Percentiles rank a stretch among this genome's conserved stretches.
These are phyloP conservation scores for Tylopilus subfusipes DNA, from an alignment of 768 basidiomycete species.

Conservation along the genomic window DNA sequence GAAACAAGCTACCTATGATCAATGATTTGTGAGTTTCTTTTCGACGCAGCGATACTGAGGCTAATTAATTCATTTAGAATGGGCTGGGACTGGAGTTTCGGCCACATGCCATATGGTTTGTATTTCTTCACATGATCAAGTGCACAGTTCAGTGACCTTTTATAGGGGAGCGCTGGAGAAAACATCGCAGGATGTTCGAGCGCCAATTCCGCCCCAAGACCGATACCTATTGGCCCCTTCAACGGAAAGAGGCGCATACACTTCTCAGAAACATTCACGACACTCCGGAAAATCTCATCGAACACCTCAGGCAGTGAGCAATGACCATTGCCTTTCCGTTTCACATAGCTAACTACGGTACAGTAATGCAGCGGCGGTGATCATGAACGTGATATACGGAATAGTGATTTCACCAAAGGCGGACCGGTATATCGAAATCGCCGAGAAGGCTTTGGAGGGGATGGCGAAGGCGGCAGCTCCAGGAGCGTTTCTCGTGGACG, in stretches of 20 bases:
- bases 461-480: conserved; percentile 49
- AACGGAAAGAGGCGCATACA: conserved; percentile 42
- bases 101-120: conserved; percentile 51
- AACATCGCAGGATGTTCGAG: conserved; percentile 51
- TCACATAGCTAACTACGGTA: not conserved
- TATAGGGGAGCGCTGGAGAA: conserved; percentile 50
- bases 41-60: not conserved
- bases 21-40: conserved; percentile 41
- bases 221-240: conserved; percentile 40
- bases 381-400: conserved; percentile 53
- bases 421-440: conserved; percentile 48
- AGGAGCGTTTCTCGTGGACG: conserved; percentile 51
- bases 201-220: conserved; percentile 42
- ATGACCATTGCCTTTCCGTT: not conserved
- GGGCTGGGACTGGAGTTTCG: conserved; percentile 50
- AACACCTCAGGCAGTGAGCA: conserved; percentile 49
- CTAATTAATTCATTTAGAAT: conserved; percentile 34
- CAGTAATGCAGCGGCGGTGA: conserved; percentile 49
- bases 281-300: conserved; percentile 41
- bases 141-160: not conserved
- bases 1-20: conserved; percentile 46
- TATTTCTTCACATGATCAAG: not conserved
- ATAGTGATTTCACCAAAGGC: conserved; percentile 41
- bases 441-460: conserved; percentile 49
- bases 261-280: conserved; percentile 45